Evolutionary conservation across 306 rosid species (phyloP).

Genomic region (Quillaja saponaria): DNA sequence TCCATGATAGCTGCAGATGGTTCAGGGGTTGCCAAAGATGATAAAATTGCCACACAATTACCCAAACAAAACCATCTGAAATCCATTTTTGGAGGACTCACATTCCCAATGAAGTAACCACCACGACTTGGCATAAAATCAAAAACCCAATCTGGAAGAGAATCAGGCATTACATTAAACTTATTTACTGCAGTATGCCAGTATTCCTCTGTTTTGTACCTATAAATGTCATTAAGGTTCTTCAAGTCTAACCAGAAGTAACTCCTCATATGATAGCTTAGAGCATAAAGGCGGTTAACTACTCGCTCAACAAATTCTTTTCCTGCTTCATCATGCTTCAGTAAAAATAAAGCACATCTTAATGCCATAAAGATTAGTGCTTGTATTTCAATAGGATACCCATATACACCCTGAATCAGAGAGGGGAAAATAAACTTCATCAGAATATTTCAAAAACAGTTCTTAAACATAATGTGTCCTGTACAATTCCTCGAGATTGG

Average conservation of each 20-base stretch:
- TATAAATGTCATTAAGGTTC: slow-evolving; percentile 42
- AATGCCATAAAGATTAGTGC: slow-evolving; percentile 43
- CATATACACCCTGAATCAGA: slow-evolving; percentile 33
- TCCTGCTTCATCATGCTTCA: slow-evolving; percentile 33
- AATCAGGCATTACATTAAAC: slow-evolving; percentile 46
- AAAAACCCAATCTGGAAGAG: slow-evolving; percentile 43
- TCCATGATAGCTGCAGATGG: slow-evolving; percentile 46
- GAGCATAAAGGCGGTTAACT: slow-evolving; percentile 37
- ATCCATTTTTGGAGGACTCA: slow-evolving; percentile 47
- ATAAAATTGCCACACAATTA: slow-evolving; percentile 40
- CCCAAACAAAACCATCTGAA: slow-evolving; percentile 48
- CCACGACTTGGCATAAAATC: slow-evolving; percentile 44
- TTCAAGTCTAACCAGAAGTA: slow-evolving; percentile 42
- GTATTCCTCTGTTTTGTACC: slow-evolving; percentile 49
- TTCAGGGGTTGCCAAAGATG: slow-evolving; percentile 41
- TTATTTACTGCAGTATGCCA: slow-evolving; percentile 46
- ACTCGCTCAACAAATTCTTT: slow-evolving; percentile 34
- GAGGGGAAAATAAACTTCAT: not conserved
- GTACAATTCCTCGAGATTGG: too few species aligned
- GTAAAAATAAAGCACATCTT: slow-evolving; percentile 32
- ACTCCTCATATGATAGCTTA: slow-evolving; percentile 37
- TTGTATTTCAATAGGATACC: slow-evolving; percentile 45
- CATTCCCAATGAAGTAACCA: slow-evolving; percentile 45
- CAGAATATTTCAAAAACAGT: not conserved
- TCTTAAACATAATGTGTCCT: too few species aligned